Evolutionary conservation across 192 early-diverging fungal species (phyloP).

Genomic region (Coemansia erecta): DNA sequence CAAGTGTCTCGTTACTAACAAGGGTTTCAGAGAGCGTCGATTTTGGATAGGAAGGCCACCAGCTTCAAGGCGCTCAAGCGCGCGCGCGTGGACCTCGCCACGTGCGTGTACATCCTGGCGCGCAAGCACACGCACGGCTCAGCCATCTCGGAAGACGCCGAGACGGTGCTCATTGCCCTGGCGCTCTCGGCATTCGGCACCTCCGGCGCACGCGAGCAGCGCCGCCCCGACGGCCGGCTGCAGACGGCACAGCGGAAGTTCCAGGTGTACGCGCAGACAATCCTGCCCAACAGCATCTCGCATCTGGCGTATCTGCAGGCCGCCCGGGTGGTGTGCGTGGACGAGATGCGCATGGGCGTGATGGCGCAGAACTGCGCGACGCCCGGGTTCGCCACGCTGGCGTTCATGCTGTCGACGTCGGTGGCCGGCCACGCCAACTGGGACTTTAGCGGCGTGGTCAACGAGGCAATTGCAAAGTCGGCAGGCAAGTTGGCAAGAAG

Average conservation of each 20-base stretch:
- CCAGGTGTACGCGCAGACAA: slow-evolving; percentile 46
- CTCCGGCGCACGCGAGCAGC: neutral
- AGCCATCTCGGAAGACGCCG: slow-evolving; percentile 43
- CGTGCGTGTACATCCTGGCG: slow-evolving; percentile 50
- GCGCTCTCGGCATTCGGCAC: slow-evolving; percentile 37
- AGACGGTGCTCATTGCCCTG: slow-evolving; percentile 41
- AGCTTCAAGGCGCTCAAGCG: slow-evolving; percentile 35
- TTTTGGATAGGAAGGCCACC: slow-evolving; percentile 27
- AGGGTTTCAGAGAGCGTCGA: no score
- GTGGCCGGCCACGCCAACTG: slow-evolving; percentile 29
- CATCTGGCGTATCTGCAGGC: slow-evolving; percentile 44
- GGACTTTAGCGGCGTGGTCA: slow-evolving; percentile 30
- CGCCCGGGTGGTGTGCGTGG: slow-evolving; percentile 38
- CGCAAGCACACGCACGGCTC: slow-evolving; percentile 31
- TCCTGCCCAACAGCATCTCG: slow-evolving; percentile 38
- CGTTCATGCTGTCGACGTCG: slow-evolving; percentile 46
- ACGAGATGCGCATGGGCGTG: slow-evolving; percentile 53
- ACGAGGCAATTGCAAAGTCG: slow-evolving; percentile 33
- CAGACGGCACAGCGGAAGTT: slow-evolving; percentile 1
- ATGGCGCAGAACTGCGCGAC: slow-evolving; percentile 54
- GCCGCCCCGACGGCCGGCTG: neutral
- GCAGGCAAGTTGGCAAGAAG: slow-evolving; percentile 20
- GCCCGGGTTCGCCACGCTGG: slow-evolving; percentile 45
- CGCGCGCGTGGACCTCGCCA: slow-evolving; percentile 37
- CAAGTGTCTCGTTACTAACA: no score